These are phyloP conservation scores for Spencermartinsiella ligniputridi DNA, from an alignment of 1,139 yeast genomes.

Conservation along the genomic window DNA sequence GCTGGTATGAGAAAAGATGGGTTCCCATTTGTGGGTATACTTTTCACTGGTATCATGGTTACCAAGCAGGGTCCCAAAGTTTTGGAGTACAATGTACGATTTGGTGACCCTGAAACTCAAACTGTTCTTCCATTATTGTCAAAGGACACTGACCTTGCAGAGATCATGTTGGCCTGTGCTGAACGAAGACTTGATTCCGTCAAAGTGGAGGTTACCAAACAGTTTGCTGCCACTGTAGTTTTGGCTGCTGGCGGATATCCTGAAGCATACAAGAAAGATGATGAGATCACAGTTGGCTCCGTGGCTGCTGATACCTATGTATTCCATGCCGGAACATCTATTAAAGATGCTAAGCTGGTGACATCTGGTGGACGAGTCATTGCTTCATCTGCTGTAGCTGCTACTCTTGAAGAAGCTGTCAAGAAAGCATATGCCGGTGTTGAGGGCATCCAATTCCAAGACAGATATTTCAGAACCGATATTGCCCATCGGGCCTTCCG, in stretches of 20 bases:
- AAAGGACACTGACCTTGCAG: slow-evolving; percentile 84
- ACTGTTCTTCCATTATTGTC: slow-evolving; percentile 83
- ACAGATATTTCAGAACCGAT: slow-evolving; percentile 82
- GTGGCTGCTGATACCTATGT: slow-evolving; percentile 51
- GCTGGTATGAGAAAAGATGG: slow-evolving; percentile 97
- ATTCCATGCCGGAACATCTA: slow-evolving; percentile 91
- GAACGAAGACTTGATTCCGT: slow-evolving; percentile 92
- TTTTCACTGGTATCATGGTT: slow-evolving; percentile 96
- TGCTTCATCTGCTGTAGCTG: slow-evolving; percentile 85
- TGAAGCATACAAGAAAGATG: slow-evolving; percentile 79
- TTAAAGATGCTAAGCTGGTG: slow-evolving; percentile 53
- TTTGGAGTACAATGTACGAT: slow-evolving; percentile 93
- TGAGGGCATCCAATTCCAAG: slow-evolving; percentile 62
- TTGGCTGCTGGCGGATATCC: slow-evolving; percentile 98
- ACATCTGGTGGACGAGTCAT: slow-evolving; percentile 97
- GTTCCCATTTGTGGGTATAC: slow-evolving; percentile 89
- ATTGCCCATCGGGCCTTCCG: slow-evolving; percentile 96
- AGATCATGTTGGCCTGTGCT: slow-evolving; percentile 88
- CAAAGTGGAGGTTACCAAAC: slow-evolving; percentile 53
- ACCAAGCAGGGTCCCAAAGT: slow-evolving; percentile 85
- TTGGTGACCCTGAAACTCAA: slow-evolving; percentile 99
- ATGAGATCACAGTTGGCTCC: slow-evolving; percentile 59
- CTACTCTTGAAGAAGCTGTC: slow-evolving; percentile 73
- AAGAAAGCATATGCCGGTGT: slow-evolving; percentile 83
- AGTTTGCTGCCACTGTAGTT: slow-evolving; percentile 86